Percentiles rank a stretch among this genome's conserved stretches.
phyloP scores from a whole-genome alignment of 2,329 filamentous ascomycete species.

The Exophiala dermatitidis region DNA sequence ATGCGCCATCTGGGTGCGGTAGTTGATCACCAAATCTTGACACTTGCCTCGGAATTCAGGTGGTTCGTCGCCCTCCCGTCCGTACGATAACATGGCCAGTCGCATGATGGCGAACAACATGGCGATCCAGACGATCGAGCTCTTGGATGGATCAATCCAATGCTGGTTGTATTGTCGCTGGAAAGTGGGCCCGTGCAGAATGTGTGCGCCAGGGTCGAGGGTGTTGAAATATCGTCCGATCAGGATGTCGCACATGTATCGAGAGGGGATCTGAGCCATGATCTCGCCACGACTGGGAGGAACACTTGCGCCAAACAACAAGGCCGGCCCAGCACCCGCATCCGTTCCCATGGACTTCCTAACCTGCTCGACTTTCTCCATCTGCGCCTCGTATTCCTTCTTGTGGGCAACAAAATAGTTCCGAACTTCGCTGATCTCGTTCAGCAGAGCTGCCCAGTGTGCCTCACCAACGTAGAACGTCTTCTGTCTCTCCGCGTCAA shows the following conservation, averaged over 20 bases:
- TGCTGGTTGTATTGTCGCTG: constrained; percentile 61
- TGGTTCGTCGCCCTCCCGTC: constrained; percentile 55
- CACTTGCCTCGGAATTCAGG: constrained; percentile 55
- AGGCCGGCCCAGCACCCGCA: constrained; percentile 59
- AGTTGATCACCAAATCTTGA: constrained; percentile 40
- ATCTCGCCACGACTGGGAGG: constrained; percentile 69
- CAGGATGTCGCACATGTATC: constrained; percentile 73
- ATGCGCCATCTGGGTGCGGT: constrained; percentile 53
- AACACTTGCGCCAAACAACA: constrained; percentile 67
- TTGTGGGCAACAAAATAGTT: constrained; percentile 82
- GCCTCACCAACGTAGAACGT: constrained; percentile 75
- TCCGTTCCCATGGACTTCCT: constrained; percentile 53
- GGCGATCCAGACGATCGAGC: constrained; percentile 54
- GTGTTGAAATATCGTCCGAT: constrained; percentile 89
- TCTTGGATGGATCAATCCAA: constrained; percentile 53
- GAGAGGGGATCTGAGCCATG: constrained; percentile 69
- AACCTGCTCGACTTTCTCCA: constrained; percentile 64
- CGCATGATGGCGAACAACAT: constrained; percentile 60
- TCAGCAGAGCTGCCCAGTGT: constrained; percentile 73
- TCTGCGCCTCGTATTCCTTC: constrained; percentile 77
- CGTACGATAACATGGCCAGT: constrained; percentile 56
- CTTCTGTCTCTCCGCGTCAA: constrained; percentile 67
- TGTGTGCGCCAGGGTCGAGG: constrained; percentile 58
- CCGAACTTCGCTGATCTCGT: constrained; percentile 87
- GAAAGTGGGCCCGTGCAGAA: constrained; percentile 79